Base-by-base conservation (phyloP, 2,329 filamentous ascomycete genomes). In the Talaromyces amestolkiae region DNA sequence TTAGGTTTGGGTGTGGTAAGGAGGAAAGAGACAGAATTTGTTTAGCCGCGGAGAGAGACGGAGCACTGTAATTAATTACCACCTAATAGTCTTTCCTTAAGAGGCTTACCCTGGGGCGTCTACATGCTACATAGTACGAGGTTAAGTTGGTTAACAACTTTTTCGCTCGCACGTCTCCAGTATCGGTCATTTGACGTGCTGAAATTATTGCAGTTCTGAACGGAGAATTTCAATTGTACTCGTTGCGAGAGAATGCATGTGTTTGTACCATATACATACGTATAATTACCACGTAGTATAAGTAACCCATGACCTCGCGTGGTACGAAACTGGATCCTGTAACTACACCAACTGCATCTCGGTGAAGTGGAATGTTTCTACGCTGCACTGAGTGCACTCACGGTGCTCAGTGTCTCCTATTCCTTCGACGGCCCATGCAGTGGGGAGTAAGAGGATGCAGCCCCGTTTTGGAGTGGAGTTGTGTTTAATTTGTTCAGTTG, bases 1-100 rank as follows among this genome's bases (percentile, higher is more conserved):
- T 47, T 51, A 17, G 49, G 45, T 31, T 10, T 17, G 49, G 39
- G 39, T 41, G 39, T 41, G 39, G 47, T 53, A 49, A 53, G 60
- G 39, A 59, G 47, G 51, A 54, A 61, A n/a, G 53, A 54, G 47
- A 61, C 61, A 61, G 65, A 61, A 59, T 33, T 49, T 59, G 54
- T 49, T 64, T 64, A 59, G 63, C 63, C 54, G 61, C 56, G 62
- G 65, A 64, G 62, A 64, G 65, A 54, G 49, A 61, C 49, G 54
- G 61, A 61, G 65, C n/a, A 51, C 37, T 37, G 19, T 43, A 33
- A 45, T 59, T 59, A 59, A 59, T 59, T 59, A 59, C 39, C 39
- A 41, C 53, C 24, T 27, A 54, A 54, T 13, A 33, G 8, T 56
- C 31, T 27, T 56, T 56, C 51, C 31, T 9, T 13, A 58, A 58